Conservation (phyloP, 1,139 yeast species). For the Pichia sp. region DNA sequence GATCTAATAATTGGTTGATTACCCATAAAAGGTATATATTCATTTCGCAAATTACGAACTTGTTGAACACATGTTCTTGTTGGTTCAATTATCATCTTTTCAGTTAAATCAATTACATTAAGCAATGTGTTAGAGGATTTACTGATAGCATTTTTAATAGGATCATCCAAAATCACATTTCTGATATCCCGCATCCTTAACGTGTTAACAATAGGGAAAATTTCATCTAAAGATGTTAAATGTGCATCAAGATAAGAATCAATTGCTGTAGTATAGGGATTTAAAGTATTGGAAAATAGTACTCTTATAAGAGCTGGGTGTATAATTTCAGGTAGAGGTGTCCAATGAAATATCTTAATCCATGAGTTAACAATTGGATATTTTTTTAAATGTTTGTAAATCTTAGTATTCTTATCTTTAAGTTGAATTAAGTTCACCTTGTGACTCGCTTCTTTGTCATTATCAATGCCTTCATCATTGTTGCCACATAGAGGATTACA, state of each 20-base stretch:
- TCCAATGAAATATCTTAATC: slow-evolving; percentile 29
- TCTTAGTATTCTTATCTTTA: slow-evolving; percentile 18
- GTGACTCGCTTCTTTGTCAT: not conserved
- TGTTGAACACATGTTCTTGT: slow-evolving; percentile 35
- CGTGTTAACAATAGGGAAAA: slow-evolving; percentile 36
- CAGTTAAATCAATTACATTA: slow-evolving; percentile 33
- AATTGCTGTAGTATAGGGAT: slow-evolving; percentile 18
- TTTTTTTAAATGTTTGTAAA: slow-evolving; percentile 31
- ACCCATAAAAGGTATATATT: slow-evolving; percentile 36
- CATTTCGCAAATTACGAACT: slow-evolving; percentile 28
- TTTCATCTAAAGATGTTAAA: slow-evolving; percentile 35
- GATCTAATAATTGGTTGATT: slow-evolving; percentile 59
- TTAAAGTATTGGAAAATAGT: slow-evolving; percentile 22
- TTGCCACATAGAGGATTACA: too few relatives aligned
- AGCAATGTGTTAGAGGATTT: slow-evolving; percentile 31
- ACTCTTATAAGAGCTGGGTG: slow-evolving; percentile 20
- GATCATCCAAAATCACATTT: slow-evolving; percentile 32
- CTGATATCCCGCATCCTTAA: slow-evolving; percentile 37
- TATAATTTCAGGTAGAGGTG: slow-evolving; percentile 35
- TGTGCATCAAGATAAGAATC: slow-evolving; percentile 31
- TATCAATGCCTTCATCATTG: not conserved
- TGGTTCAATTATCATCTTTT: slow-evolving; percentile 39
- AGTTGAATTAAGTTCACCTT: not conserved
- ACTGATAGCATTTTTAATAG: slow-evolving; percentile 24
- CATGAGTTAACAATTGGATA: slow-evolving; percentile 41